A percentile compares a stretch with the other conserved stretches of the same genome.
These are phyloP conservation scores for Pseudopithomyces maydicus DNA, from an alignment of 2,329 filamentous ascomycete genomes.

Conservation along the genomic window DNA sequence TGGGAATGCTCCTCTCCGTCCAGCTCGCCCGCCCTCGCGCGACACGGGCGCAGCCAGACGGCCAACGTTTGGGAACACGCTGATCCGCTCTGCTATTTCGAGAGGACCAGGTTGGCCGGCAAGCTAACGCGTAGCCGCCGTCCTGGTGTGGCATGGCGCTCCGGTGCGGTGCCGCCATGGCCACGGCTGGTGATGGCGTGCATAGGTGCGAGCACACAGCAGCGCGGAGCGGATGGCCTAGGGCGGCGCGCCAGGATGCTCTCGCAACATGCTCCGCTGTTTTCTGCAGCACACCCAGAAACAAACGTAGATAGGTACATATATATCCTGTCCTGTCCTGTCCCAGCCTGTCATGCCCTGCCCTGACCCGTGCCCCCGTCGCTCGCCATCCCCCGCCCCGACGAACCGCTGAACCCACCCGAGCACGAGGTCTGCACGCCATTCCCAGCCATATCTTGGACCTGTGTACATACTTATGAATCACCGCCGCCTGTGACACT, in stretches of 20 bases:
- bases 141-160: slow-evolving; percentile 13
- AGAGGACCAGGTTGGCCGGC: slow-evolving; percentile 26
- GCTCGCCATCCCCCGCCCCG: slow-evolving; percentile 18
- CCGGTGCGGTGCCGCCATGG: slow-evolving; percentile 13
- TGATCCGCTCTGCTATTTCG: slow-evolving; percentile 34
- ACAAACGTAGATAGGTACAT: slow-evolving; percentile 22
- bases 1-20: too few species aligned
- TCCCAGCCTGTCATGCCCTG: slow-evolving; percentile 21
- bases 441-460: slow-evolving; percentile 15
- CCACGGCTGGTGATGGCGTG: slow-evolving; percentile 30
- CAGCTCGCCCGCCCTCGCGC: not conserved
- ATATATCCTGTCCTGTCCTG: slow-evolving; percentile 32
- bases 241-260: slow-evolving; percentile 15
- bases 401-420: slow-evolving; percentile 22
- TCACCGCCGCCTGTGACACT: slow-evolving; percentile 32
- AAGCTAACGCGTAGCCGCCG: slow-evolving; percentile 23
- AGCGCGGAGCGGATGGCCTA: slow-evolving; percentile 14
- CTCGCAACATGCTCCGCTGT: slow-evolving; percentile 26
- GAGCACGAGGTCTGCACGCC: slow-evolving; percentile 31
- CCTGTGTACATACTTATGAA: slow-evolving; percentile 20
- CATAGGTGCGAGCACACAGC: slow-evolving; percentile 22
- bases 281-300: slow-evolving; percentile 19
- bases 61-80: slow-evolving; percentile 31
- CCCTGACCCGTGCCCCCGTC: slow-evolving; percentile 14
- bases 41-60: slow-evolving; percentile 23